Evolutionary conservation across 148 eudicot species (phyloP).

Genomic region (Silene latifolia): DNA sequence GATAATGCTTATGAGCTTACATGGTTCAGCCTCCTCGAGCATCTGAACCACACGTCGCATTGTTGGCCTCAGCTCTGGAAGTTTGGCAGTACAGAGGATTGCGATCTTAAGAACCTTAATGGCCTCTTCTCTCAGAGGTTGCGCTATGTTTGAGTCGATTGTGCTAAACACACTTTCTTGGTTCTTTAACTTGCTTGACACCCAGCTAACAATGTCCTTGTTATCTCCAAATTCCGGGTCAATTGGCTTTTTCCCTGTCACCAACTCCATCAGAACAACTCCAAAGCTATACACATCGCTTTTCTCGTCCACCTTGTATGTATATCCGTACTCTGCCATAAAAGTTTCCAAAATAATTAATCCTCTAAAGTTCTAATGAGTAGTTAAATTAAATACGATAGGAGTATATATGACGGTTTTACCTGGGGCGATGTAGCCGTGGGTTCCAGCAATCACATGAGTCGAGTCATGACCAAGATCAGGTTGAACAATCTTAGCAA

Average conservation of each 20-base stretch:
- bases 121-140: conserved; percentile 49
- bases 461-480: conserved; percentile 43
- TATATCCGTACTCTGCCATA: conserved; percentile 80
- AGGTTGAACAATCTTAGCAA: conserved; percentile 71
- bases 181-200: conserved; percentile 57
- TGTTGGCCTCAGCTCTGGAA: conserved; percentile 64
- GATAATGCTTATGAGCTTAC: conserved; percentile 42
- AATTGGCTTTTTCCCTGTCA: conserved; percentile 82
- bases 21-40: conserved; percentile 86
- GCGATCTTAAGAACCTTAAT: conserved; percentile 73
- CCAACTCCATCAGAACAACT: conserved; percentile 90
- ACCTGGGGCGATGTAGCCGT: conserved; percentile 97
- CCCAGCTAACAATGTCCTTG: conserved; percentile 77
- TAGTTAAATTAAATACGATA: too few species aligned
- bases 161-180: conserved; percentile 54
- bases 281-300: conserved; percentile 96
- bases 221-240: conserved; percentile 73
- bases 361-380: neutral
- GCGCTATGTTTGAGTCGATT: conserved; percentile 52
- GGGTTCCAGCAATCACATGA: conserved; percentile 77
- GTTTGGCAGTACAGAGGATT: conserved; percentile 59
- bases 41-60: conserved; percentile 84
- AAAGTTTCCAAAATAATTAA: neutral
- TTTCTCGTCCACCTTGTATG: conserved; percentile 79
- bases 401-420: neutral